These are phyloP conservation scores for Rugonectria rugulosa DNA, from an alignment of 2,329 filamentous ascomycete species.

Conservation along the genomic window DNA sequence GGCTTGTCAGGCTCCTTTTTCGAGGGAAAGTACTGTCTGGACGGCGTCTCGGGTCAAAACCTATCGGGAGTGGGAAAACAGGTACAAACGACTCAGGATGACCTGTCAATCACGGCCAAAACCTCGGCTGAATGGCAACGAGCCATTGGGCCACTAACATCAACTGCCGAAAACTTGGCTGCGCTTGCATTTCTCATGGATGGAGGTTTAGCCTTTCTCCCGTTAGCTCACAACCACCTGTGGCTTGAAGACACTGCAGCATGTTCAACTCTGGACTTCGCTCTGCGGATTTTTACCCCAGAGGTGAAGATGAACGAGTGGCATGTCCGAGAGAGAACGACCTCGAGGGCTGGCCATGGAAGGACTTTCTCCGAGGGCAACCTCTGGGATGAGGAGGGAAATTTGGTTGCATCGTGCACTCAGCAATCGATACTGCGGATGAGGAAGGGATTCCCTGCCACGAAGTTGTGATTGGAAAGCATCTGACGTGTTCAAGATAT, in stretches of 20 bases:
- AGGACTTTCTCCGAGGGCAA: constrained; percentile 54
- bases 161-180: constrained; percentile 44
- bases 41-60: constrained; percentile 54
- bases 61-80: constrained; percentile 51
- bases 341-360: constrained; percentile 47
- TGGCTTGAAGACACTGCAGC: constrained; percentile 54
- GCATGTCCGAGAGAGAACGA: constrained; percentile 52
- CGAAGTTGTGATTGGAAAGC: constrained; percentile 19
- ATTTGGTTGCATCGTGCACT: constrained; percentile 55
- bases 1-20: constrained; percentile 40
- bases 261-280: constrained; percentile 58
- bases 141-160: constrained; percentile 27
- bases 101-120: constrained; percentile 44
- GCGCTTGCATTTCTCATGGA: constrained; percentile 55
- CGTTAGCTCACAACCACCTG: constrained; percentile 51
- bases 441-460: constrained; percentile 3
- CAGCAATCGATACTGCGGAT: constrained; percentile 52
- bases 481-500: neutral
- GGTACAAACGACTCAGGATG: constrained; percentile 46
- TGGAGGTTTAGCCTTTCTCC: constrained; percentile 51
- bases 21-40: constrained; percentile 46
- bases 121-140: constrained; percentile 53
- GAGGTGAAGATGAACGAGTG: constrained; percentile 50
- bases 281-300: constrained; percentile 52
- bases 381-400: constrained; percentile 54